Conservation (phyloP, 108 stramenopile species). For the Nitzschia putrida region DNA sequence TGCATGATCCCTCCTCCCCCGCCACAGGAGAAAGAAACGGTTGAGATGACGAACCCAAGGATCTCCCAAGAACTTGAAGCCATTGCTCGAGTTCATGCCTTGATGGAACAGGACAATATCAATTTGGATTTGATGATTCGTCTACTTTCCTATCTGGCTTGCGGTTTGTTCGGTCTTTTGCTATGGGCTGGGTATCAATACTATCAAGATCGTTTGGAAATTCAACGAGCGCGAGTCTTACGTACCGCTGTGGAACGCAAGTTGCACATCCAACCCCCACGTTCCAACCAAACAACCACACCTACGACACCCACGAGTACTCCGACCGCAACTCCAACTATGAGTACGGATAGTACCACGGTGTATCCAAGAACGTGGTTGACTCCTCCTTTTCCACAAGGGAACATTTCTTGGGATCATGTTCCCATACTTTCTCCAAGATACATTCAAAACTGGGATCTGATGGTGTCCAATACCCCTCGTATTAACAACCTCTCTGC, state of each 20-base stretch:
- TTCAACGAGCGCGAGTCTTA: background rate
- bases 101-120: conserved; percentile 16
- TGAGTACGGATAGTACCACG: too few species aligned
- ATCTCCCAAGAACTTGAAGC: conserved; percentile 4
- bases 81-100: conserved; percentile 10
- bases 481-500: too few species aligned
- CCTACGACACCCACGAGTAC: too few species aligned
- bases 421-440: too few species aligned
- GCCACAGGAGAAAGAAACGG: background rate
- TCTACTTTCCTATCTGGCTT: background rate
- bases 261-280: conserved; percentile 1
- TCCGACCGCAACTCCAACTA: too few species aligned
- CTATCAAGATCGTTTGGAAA: conserved; percentile 6
- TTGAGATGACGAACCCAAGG: too few species aligned
- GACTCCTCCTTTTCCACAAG: too few species aligned
- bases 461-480: too few species aligned
- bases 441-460: too few species aligned
- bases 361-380: too few species aligned
- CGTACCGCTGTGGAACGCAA: conserved; percentile 7
- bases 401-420: too few species aligned
- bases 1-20: background rate
- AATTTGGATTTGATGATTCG: conserved; percentile 20
- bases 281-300: too few species aligned
- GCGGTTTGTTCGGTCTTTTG: conserved; percentile 9
- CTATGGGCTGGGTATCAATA: conserved; percentile 24